Evolutionary conservation across 2,329 filamentous ascomycete species (phyloP).

Genomic region (Colletotrichum kahawae): DNA sequence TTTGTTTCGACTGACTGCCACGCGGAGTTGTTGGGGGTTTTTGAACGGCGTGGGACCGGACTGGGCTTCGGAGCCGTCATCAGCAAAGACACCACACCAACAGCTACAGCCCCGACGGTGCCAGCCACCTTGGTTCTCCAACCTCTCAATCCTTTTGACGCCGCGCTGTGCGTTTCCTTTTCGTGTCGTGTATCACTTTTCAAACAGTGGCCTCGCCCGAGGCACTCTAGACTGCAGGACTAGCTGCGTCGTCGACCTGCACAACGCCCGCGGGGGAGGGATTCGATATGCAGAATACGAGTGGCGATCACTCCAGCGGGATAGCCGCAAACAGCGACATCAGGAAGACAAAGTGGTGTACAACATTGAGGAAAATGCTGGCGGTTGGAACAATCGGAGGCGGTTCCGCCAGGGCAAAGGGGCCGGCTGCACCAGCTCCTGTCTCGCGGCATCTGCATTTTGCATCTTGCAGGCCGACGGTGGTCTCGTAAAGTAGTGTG

Average conservation of each 20-base stretch:
- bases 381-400: background rate
- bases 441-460: background rate
- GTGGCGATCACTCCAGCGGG: slow-evolving; percentile 17
- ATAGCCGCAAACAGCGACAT: slow-evolving; percentile 2
- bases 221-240: slow-evolving; percentile 2
- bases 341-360: background rate
- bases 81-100: background rate
- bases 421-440: background rate
- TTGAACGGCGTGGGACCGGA: background rate
- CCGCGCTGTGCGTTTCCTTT: background rate
- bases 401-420: background rate
- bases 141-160: background rate
- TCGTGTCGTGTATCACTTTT: background rate
- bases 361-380: background rate
- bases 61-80: slow-evolving; percentile 1
- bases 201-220: background rate
- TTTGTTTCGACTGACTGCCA: background rate
- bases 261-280: background rate
- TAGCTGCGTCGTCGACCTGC: slow-evolving; percentile 12
- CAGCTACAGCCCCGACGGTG: background rate
- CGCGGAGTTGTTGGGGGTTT: background rate
- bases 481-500: slow-evolving; percentile 11
- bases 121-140: slow-evolving; percentile 5
- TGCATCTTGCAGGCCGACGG: background rate
- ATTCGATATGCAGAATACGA: slow-evolving; percentile 19